These are phyloP conservation scores for Excoecaria agallocha DNA, from an alignment of 345 rosid genomes.

Conservation along the genomic window DNA sequence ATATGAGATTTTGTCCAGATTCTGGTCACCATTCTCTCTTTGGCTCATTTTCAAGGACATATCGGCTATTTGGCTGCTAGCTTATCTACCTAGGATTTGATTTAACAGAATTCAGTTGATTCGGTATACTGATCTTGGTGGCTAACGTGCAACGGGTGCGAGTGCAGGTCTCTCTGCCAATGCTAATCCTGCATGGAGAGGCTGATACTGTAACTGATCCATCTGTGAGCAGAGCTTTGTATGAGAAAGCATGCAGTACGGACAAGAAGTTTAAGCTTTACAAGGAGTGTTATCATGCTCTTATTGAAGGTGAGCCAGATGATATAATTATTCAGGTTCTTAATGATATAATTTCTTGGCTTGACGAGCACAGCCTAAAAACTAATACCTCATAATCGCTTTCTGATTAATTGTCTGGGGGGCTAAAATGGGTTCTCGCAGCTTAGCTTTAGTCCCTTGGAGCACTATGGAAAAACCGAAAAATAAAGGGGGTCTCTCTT, in stretches of 20 bases:
- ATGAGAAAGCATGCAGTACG: slow-evolving; percentile 66
- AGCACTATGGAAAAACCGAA: too few relatives aligned
- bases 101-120: background rate
- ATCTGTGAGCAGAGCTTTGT: slow-evolving; percentile 75
- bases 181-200: slow-evolving; percentile 85
- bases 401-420: too few relatives aligned
- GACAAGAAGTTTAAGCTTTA: slow-evolving; percentile 76
- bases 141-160: background rate
- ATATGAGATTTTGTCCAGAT: background rate
- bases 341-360: slow-evolving; percentile 73
- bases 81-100: background rate
- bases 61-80: background rate
- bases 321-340: slow-evolving; percentile 64
- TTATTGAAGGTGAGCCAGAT: slow-evolving; percentile 91
- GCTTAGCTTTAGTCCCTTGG: too few relatives aligned
- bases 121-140: too few relatives aligned
- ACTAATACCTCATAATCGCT: background rate
- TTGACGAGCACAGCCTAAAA: slow-evolving; percentile 48
- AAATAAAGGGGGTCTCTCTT: too few relatives aligned
- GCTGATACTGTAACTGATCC: slow-evolving; percentile 83
- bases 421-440: too few relatives aligned
- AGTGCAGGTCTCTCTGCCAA: slow-evolving; percentile 70
- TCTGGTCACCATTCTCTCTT: background rate
- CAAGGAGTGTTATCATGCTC: slow-evolving; percentile 64
- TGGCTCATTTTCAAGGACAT: background rate